These are phyloP conservation scores for Nitzschia sp. DNA, from an alignment of 108 stramenopile species.

Conservation along the genomic window DNA sequence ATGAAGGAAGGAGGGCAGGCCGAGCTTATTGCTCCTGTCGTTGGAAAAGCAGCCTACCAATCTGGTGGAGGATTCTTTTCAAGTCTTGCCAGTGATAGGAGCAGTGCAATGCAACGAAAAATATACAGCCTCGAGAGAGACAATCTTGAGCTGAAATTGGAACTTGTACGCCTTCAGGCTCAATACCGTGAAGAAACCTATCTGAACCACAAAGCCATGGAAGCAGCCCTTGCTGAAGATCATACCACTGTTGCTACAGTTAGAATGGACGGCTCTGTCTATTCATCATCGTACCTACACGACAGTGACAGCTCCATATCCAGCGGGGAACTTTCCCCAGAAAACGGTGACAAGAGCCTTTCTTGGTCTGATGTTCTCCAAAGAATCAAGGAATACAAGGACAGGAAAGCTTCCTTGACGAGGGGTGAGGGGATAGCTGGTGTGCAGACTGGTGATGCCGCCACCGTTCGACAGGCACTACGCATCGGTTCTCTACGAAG, in stretches of 20 bases:
- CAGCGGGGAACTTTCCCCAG: not conserved
- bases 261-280: not conserved
- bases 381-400: not conserved
- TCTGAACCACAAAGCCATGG: not conserved
- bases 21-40: not conserved
- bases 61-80: not conserved
- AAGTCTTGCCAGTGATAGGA: not conserved
- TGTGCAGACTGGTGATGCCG: not conserved
- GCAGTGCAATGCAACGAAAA: not conserved
- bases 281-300: too few relatives aligned
- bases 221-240: not conserved
- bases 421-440: not conserved
- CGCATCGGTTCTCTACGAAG: not conserved
- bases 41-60: not conserved
- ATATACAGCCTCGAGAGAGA: not conserved
- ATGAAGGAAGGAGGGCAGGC: not conserved
- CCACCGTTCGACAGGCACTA: not conserved
- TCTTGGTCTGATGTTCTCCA: not conserved
- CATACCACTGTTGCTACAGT: not conserved
- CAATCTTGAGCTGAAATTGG: not conserved
- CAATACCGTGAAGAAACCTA: not conserved
- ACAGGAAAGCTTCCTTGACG: not conserved
- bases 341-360: not conserved
- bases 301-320: not conserved
- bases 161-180: not conserved